Evolutionary conservation across 2,329 filamentous ascomycete genomes (phyloP), one percentile per base, ranked within the genome.

Genomic region (Cladosporium sp.): DNA sequence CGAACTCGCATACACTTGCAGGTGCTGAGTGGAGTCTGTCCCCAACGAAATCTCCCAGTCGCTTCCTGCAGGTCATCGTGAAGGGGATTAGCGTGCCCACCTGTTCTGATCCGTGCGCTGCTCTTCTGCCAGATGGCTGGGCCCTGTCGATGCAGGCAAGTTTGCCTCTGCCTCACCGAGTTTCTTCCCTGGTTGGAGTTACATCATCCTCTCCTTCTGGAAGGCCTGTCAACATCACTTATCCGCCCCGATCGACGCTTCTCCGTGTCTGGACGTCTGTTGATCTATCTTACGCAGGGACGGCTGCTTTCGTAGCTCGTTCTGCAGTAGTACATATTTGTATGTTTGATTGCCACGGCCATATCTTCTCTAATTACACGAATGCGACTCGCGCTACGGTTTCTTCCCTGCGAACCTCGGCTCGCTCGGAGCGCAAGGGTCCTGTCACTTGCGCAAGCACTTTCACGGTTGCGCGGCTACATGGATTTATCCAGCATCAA

Each of bases 1-100:
- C 17, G 11, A 36, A 15, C 43, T 36, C 28, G 28, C 28, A 47
- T 30, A 47, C 22, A 47, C 52, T 55, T 55, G 52, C 39, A 52
- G 50, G 38, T 28, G 50, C 17, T 17, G 22, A 30, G 52, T 55
- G 52, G 52, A 55, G 52, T 38, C 20, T 19, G 38, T 50, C 28
- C 54, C 42, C 54, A 56, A 56, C 54, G 17, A 43, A 55, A 43
- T 34, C 30, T 34, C 30, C 30, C 30, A 34, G 11, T 39, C 25
- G 22, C 28, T 42, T n/a, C 40, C 42, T 56, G 52, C 52, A 56
- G 52, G 52, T 56, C 54, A 56, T 56, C 54, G 37, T 47, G 19
- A 22, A 43, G 38, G 38, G 25, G 51, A 15, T 11, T 55, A 55
- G 51, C 51, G 51, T 30, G 38, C 51, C 38, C 38, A 39, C 38